phyloP scores from a whole-genome alignment of 192 early-diverging fungal genomes.

The Kappamyces sp. region DNA sequence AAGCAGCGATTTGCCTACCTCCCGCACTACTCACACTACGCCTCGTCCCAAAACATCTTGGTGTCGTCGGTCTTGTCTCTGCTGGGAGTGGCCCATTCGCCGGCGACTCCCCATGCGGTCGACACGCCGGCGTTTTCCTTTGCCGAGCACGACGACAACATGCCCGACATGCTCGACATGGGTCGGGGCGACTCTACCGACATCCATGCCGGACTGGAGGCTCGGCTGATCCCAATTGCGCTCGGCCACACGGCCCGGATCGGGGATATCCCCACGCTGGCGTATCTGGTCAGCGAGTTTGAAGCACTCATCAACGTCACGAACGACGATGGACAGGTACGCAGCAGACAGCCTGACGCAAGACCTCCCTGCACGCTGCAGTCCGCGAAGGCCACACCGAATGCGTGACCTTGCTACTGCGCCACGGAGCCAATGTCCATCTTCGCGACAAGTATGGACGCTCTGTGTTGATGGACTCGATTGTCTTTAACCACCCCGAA shows the following conservation, averaged over 20 bases:
- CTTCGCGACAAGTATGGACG: slow-evolving; percentile 81
- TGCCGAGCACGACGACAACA: not conserved
- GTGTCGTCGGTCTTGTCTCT: slow-evolving; percentile 24
- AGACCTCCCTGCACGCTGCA: slow-evolving; percentile 84
- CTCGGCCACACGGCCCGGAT: slow-evolving; percentile 80
- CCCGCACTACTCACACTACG: slow-evolving; percentile 15
- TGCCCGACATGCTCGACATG: not conserved
- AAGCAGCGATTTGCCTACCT: slow-evolving; percentile 63
- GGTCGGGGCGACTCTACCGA: not conserved
- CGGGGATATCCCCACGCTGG: slow-evolving; percentile 77
- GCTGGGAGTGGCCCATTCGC: slow-evolving; percentile 5
- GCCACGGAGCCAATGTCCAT: slow-evolving; percentile 86
- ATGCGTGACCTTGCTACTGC: slow-evolving; percentile 69
- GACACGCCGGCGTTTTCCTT: slow-evolving; percentile 5
- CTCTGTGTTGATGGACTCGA: slow-evolving; percentile 83
- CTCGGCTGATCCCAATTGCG: slow-evolving; percentile 18
- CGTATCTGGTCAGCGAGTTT: slow-evolving; percentile 48
- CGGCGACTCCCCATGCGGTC: not conserved
- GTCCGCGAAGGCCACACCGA: slow-evolving; percentile 66
- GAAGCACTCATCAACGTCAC: slow-evolving; percentile 61
- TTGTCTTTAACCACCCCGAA: slow-evolving; percentile 52
- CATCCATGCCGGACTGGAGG: slow-evolving; percentile 17
- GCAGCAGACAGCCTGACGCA: not conserved
- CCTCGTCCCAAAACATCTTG: slow-evolving; percentile 18
- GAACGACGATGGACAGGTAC: slow-evolving; percentile 62